Percentiles rank a stretch among this genome's conserved stretches.
Conservation (phyloP, 2,329 filamentous ascomycete genomes). For the Aspergillus ustus region DNA sequence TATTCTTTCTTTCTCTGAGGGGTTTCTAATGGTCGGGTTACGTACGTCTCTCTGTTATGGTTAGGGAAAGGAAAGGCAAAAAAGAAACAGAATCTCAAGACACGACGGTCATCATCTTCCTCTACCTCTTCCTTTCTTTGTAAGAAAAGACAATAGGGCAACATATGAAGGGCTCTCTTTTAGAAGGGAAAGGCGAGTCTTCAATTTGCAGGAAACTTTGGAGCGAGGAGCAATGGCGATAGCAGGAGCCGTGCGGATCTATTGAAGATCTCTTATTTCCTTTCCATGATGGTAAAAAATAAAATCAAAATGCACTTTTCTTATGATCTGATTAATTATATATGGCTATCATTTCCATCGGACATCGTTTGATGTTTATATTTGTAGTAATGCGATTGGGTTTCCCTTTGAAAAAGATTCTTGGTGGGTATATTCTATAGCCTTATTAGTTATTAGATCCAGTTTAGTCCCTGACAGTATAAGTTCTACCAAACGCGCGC, state of each 20-base stretch:
- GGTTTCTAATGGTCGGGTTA: slow-evolving; percentile 42
- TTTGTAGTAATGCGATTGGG: neutral
- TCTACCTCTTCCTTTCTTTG: slow-evolving; percentile 18
- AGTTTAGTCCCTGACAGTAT: neutral
- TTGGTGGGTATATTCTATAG: neutral
- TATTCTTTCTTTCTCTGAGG: slow-evolving; percentile 27
- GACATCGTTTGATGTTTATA: neutral
- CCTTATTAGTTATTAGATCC: neutral
- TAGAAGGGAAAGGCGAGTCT: slow-evolving; percentile 6
- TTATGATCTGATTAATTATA: slow-evolving; percentile 4
- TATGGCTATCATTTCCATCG: neutral
- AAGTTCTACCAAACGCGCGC: neutral
- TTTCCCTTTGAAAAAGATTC: neutral
- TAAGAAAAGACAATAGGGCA: slow-evolving; percentile 12
- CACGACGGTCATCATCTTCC: slow-evolving; percentile 15
- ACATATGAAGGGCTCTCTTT: slow-evolving; percentile 1
- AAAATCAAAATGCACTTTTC: slow-evolving; percentile 28
- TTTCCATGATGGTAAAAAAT: slow-evolving; percentile 15
- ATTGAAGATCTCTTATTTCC: slow-evolving; percentile 9
- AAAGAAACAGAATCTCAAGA: slow-evolving; percentile 16
- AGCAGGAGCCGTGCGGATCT: slow-evolving; percentile 18
- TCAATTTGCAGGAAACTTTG: slow-evolving; percentile 15
- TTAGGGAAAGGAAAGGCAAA: slow-evolving; percentile 29
- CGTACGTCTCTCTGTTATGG: slow-evolving; percentile 42
- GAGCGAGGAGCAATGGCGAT: neutral